Percentiles rank a stretch among this genome's conserved stretches.
Conservation (phyloP, 2,329 filamentous ascomycete species). For the Proliferodiscus dingleyae region DNA sequence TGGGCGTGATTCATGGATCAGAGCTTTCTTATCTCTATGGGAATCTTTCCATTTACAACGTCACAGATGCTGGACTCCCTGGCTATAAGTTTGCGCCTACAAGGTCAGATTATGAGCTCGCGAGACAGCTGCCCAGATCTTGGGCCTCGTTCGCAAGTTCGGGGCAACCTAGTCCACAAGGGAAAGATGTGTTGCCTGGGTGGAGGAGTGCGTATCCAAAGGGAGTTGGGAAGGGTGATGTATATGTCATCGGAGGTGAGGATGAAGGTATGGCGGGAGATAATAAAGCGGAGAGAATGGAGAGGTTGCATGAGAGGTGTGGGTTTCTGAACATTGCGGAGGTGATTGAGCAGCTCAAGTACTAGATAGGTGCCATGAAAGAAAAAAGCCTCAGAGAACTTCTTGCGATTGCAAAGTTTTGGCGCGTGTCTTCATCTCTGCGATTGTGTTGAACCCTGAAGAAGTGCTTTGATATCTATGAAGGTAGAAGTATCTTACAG, state of each 20-base stretch:
- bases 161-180: conserved; percentile 33
- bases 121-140: conserved; percentile 37
- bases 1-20: conserved; percentile 46
- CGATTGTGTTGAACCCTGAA: no score
- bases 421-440: no score
- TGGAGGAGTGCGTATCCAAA: conserved; percentile 37
- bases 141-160: conserved; percentile 44
- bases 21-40: conserved; percentile 51
- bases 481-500: no score
- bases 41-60: conserved; percentile 41
- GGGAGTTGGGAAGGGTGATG: conserved; percentile 19
- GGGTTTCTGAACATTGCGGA: conserved; percentile 48
- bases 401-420: no score
- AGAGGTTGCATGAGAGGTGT: conserved; percentile 45
- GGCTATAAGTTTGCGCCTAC: conserved; percentile 32
- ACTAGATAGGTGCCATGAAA: conserved; percentile 10
- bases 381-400: no score
- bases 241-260: conserved; percentile 43
- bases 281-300: conserved; percentile 33
- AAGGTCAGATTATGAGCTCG: conserved; percentile 37
- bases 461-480: no score
- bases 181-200: conserved; percentile 35
- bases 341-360: conserved; percentile 36
- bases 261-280: conserved; percentile 39
- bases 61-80: conserved; percentile 22